Conservation (phyloP, 371 early-diverging fungal species). For the Mortierella polycephala region DNA sequence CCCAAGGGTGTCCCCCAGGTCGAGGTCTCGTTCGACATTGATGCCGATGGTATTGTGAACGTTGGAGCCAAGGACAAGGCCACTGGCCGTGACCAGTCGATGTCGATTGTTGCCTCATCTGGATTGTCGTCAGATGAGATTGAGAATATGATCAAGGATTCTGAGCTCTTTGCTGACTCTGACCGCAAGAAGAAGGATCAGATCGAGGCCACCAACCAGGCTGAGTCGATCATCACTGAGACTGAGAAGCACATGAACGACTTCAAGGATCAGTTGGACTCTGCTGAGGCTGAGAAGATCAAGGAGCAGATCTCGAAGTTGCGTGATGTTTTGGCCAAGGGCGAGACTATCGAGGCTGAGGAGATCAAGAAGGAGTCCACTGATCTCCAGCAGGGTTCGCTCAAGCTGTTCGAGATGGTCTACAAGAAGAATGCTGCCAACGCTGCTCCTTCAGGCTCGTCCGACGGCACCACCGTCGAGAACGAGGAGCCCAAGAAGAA, state of each 20-base stretch:
- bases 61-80: constrained; percentile 98
- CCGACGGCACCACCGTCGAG: constrained; percentile 57
- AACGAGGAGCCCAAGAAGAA: constrained; percentile 56
- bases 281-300: constrained; percentile 85
- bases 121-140: constrained; percentile 97
- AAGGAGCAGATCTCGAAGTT: constrained; percentile 80
- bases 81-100: constrained; percentile 94
- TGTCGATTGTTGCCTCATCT: constrained; percentile 97
- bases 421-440: constrained; percentile 83
- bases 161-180: constrained; percentile 90
- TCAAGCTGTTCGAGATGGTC: constrained; percentile 97
- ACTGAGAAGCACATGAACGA: constrained; percentile 95
- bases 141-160: constrained; percentile 95
- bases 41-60: constrained; percentile 99
- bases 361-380: constrained; percentile 82
- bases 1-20: constrained; percentile 96
- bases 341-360: constrained; percentile 69
- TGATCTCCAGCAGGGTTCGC: constrained; percentile 86
- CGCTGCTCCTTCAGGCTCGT: constrained; percentile 25
- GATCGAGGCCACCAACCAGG: constrained; percentile 94
- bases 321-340: constrained; percentile 76
- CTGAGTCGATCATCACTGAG: constrained; percentile 91
- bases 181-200: constrained; percentile 94
- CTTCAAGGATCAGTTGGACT: constrained; percentile 93
- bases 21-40: constrained; percentile 98